Base-by-base conservation (phyloP, 129 eudicot genomes). In the Escallonia rubra region DNA sequence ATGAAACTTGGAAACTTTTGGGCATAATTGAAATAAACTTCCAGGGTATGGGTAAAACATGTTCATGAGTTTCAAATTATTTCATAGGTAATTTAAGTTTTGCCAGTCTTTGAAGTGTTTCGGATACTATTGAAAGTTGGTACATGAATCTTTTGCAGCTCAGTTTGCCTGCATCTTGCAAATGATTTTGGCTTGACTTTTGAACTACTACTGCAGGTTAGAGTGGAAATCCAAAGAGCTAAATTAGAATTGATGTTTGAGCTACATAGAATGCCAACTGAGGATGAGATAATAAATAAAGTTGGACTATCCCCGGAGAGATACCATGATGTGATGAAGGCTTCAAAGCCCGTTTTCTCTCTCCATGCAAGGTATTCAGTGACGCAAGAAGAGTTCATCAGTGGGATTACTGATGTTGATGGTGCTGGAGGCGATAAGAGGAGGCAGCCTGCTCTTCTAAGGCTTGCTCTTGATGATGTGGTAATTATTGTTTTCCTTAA, bases 381-480 rank as follows among this genome's bases (percentile, higher is more conserved):
- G 66, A 94, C 99, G 1, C 93, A 90, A 67, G 99, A 94, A 80
- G 99, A 89, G 76, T 76, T 87, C 64, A 90, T 90, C 23, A 79
- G 87, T 82, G 86, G 83, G 8, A 64, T 87, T 63, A 76, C 88
- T 15, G 99, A 94, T 64, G 71, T 71, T 57, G 89, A 94, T 68
- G 86, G 83, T 51, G 81, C 60, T 16, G 89, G 80, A 57, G 81
- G 83, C 12, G 95, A 92, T 69, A 80, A 82, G 49, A 77, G 84
- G 65, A 83, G 86, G 52, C 99, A 85, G 46, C 88, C 96, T 68
- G 97, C 99, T 58, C 90, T 90, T 75, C 97, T 87, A 60, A 83
- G 97, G 83, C 97, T 94, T 71, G 97, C 99, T 69, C 85, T 94
- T 14, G 99, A 94, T 78, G 99, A 94, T 74, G 99, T 94, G 87